These are phyloP conservation scores for Aspergillus pseudotamarii DNA, from an alignment of 2,329 filamentous ascomycete species.

Conservation along the genomic window DNA sequence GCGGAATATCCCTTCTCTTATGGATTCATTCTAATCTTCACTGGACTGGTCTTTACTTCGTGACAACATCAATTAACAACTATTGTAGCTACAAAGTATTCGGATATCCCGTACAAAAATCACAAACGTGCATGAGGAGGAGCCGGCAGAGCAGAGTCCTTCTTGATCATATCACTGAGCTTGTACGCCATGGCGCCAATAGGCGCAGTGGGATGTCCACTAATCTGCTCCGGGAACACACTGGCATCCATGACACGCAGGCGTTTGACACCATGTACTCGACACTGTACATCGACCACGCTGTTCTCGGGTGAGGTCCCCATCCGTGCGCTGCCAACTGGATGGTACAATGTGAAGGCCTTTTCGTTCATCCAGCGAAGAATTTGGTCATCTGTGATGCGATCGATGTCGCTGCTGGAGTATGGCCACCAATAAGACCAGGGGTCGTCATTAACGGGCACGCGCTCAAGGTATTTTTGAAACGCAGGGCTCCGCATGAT, in stretches of 20 bases:
- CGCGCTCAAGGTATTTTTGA: conserved; percentile 17
- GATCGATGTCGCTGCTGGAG: conserved; percentile 23
- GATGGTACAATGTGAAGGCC: conserved; percentile 26
- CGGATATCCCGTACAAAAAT: background rate
- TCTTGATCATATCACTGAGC: conserved; percentile 21
- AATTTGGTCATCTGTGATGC: conserved; percentile 22
- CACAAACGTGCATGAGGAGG: background rate
- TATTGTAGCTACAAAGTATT: too few species aligned
- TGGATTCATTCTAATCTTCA: too few species aligned
- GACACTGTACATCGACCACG: conserved; percentile 25
- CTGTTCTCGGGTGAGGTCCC: conserved; percentile 13
- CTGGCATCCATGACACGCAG: conserved; percentile 26
- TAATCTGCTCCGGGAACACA: conserved; percentile 26
- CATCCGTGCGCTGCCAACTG: conserved; percentile 25
- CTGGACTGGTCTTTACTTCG: too few species aligned
- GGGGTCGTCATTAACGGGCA: conserved; percentile 20
- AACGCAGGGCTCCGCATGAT: conserved; percentile 18
- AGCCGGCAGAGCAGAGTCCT: background rate
- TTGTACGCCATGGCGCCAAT: conserved; percentile 24
- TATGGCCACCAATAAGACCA: conserved; percentile 24
- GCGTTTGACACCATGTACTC: conserved; percentile 22
- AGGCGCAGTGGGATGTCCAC: conserved; percentile 23
- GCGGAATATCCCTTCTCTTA: too few species aligned
- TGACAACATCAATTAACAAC: too few species aligned
- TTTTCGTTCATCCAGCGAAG: conserved; percentile 24